Evolutionary conservation across 768 basidiomycete genomes (phyloP).

Genomic region (Tricholoma matsutake): DNA sequence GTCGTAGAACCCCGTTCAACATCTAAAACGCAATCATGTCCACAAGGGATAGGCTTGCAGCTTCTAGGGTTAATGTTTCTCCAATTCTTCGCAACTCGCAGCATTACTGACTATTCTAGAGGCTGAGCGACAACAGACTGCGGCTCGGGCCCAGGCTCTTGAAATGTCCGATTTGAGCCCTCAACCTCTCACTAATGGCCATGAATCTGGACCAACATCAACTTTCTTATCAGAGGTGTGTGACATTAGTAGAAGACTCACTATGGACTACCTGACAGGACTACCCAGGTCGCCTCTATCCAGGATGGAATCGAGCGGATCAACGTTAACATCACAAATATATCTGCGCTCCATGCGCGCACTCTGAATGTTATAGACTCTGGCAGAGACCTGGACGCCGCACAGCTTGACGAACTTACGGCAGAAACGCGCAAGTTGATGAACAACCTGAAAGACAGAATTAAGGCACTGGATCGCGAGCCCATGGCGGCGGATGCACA

Average conservation of each 20-base stretch:
- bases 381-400: conserved; percentile 23
- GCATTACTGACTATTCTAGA: conserved; percentile 9
- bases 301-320: conserved; percentile 39
- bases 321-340: conserved; percentile 35
- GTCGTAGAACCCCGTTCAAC: background rate
- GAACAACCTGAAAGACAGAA: conserved; percentile 53
- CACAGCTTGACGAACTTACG: conserved; percentile 54
- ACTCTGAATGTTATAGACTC: conserved; percentile 35
- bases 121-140: conserved; percentile 31
- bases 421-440: conserved; percentile 58
- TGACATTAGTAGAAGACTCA: background rate
- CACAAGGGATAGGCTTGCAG: conserved; percentile 37
- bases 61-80: conserved; percentile 29
- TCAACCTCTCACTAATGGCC: conserved; percentile 11
- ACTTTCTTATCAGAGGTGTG: conserved; percentile 37
- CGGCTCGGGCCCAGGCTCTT: conserved; percentile 14
- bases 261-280: background rate
- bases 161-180: conserved; percentile 29
- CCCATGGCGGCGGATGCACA: conserved; percentile 29
- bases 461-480: conserved; percentile 48
- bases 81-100: background rate
- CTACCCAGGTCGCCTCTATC: conserved; percentile 36
- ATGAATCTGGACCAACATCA: conserved; percentile 18
- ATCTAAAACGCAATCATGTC: conserved; percentile 21
- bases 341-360: conserved; percentile 36